Base-by-base conservation (phyloP, 2,329 filamentous ascomycete genomes). In the Alternaria sp. region DNA sequence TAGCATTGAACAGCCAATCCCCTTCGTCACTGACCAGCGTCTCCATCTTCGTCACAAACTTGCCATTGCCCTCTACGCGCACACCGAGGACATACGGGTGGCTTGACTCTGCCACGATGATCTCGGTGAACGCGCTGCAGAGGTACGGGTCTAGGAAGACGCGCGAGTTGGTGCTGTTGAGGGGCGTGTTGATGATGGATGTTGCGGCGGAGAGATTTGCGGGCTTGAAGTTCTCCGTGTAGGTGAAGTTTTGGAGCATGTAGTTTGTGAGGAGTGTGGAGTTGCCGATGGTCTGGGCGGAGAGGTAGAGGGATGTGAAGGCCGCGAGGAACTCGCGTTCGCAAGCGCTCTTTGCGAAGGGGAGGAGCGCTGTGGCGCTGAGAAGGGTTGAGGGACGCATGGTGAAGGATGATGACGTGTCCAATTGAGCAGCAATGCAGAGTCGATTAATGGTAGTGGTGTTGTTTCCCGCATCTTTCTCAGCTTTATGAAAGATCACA, bases 41-140 rank as follows among this genome's bases (percentile, higher is more conserved):
- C 47, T 74, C 71, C 10, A 74, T 68, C 46, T 66, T 69, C 0
- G 44, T 67, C 9, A 74, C 57, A 9, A 62, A 60, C 45, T 65
- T 26, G 5, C 68, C 68, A 3, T 67, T 63, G 0, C 61, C 58
- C 11, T 67, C 67, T 11, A 67, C 47, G 10, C 68, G 45, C 3
- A 71, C 67, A 6, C 69, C 71, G 36, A 75, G 68, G 3, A 75
- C 71, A 28, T 73, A 73, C 3, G 71, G 71, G 9, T 72, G 69
- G 8, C 23, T 45, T 1, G 61, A 25, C 13, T 68, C 59, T 15
- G 66, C 52, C 11, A 67, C 65, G 1, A 72, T 67, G 51, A 69
- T 65, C 54, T 75, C 67, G 0, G 66, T 73, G 63, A 72, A 75
- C 2, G 70, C 66, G 5, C 59, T 70, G 61, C 73, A 75, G 13